Base-by-base conservation (phyloP, 768 basidiomycete species). In the Stropharia rugosoannulata region DNA sequence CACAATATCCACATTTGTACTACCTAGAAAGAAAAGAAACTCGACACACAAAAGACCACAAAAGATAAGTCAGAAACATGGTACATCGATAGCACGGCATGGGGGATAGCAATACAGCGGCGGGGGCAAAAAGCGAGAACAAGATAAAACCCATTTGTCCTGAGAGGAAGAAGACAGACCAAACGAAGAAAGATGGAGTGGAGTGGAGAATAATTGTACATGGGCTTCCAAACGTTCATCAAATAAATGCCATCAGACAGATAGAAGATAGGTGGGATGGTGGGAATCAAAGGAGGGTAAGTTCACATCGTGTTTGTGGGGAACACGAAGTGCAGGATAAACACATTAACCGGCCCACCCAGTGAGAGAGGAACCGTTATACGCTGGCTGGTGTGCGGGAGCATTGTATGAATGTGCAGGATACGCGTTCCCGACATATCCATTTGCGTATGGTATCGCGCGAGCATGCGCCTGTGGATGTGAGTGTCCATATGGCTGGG, bases 281-380 rank as follows among this genome's bases (percentile, higher is more conserved):
- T 45, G 42, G 36, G 18, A 39, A 5, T 27, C 32, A 27, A 18
- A 27, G n/a, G 39, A 44, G 13, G 22, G 40, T 27, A 13, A 29
- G 18, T 36, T 18, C 38, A 36, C 12, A 18, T 35, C 6, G 12
- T 3, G n/a, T 54, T 53, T 38, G 39, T 48, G 44, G 4, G 40
- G 42, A 22, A 9, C 16, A 18, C 22, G 16, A 22, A 43, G n/a
- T 16, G 16, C 42, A 18, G 42, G 42, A 50, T 42, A 58, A 18
- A 11, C 59, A 60, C 32, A 45, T 72, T 68, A 77, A 11, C 78
- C 78, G 41, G 80, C 78, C 78, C 78, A 79, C 1, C 77, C 77
- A 15, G 74, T 79, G 49, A 80, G 68, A 5, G 78, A 80, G n/a
- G 74, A 76, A 54, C 60, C 70, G 29, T 10, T 32, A 44, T 67